These are phyloP conservation scores for Tuber melanosporum DNA, from an alignment of 495 filamentous ascomycete genomes.

Conservation along the genomic window DNA sequence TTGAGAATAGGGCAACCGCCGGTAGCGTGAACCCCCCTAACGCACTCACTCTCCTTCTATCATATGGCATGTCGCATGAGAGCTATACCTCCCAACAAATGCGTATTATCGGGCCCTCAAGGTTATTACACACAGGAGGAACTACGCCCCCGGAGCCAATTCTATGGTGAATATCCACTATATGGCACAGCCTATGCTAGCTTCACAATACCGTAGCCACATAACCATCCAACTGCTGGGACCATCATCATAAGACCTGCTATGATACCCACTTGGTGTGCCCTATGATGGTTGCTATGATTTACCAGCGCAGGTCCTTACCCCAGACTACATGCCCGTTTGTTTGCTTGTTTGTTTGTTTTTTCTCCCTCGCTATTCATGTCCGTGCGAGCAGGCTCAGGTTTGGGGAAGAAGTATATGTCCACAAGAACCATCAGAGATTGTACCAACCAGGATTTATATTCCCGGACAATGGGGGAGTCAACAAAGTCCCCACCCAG, in stretches of 20 bases:
- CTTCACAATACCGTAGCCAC: not conserved
- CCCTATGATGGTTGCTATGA: not conserved
- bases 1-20: not conserved
- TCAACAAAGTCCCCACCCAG: not conserved
- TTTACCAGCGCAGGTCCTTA: not conserved
- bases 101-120: not conserved
- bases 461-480: not conserved
- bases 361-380: not conserved
- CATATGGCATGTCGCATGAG: not conserved
- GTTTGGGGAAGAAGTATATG: not conserved
- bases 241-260: not conserved
- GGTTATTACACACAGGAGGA: not conserved
- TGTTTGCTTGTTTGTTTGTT: not conserved
- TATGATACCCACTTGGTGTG: not conserved
- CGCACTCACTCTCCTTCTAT: not conserved
- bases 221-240: not conserved
- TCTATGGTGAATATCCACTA: not conserved
- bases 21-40: not conserved
- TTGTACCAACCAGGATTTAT: not conserved
- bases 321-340: not conserved
- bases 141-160: not conserved
- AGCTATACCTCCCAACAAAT: not conserved
- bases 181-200: not conserved
- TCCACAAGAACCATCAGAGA: not conserved
- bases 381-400: not conserved